Base-by-base conservation (phyloP, 176 grass and related monocot species). In the Pharus latifolius region DNA sequence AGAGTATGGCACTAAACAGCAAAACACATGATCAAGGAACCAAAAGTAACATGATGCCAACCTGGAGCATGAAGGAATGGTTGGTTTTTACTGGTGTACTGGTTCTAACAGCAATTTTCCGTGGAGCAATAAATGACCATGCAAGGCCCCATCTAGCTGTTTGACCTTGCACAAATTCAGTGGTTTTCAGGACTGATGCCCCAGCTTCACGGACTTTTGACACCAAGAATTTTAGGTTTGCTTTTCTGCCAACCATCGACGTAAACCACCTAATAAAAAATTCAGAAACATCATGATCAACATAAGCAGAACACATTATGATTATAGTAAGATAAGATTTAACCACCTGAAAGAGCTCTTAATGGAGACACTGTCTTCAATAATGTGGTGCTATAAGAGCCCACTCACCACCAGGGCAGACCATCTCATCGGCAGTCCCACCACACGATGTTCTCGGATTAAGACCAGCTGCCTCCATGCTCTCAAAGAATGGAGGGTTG, bases 401-500 rank as follows among this genome's bases (percentile, higher is more conserved):
- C 56, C 71, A 30, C 57, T 98, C 94, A 0, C 89, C 94, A 78
- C 94, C 94, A 65, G 64, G 78, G 50, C 84, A 97, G 60, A 90
- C 87, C 87, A 91, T 93, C 75, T 98, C 89, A 65, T 78, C 75
- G 7, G 48, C 7, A 28, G 89, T 98, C 24, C 89, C 87, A 25
- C 89, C 90, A 58, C 87, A 93, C 0, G 81, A 83, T 72, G 94
- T 98, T 65, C 83, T 93, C 5, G 87, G 94, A 62, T 98, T 93
- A 52, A 90, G 83, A 71, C 90, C 81, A 41, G 90, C 87, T 85
- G 83, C 95, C 48, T 90, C 75, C 65, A 88, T 85, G 79, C 66
- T 88, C 41, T 93, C 95, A 83, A 98, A 98, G 78, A 98, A 98
- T 63, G 90, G 95, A 43, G 95, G 95, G 67, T 98, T 93, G 75